Base-by-base conservation (phyloP, 441 rosid genomes). In the Aleurites moluccanus region DNA sequence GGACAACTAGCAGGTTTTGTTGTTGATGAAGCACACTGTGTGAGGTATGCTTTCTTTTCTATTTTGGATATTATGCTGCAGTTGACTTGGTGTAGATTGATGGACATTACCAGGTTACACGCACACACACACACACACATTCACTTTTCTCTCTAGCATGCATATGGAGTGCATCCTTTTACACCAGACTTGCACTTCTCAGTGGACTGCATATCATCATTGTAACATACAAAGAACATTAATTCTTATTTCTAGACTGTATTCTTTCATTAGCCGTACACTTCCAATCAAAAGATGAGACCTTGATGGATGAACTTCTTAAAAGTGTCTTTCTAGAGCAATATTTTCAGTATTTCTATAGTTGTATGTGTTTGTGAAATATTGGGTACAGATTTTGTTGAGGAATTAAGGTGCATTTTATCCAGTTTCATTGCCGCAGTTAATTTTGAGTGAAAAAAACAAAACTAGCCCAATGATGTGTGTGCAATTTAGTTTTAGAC, bases 11-110 rank as follows among this genome's bases (percentile, higher is more conserved):
- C 92, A 33, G 97, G 98, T 80, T 91, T 93, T 86, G 88, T 90
- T 75, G 92, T 92, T 80, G 99, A 92, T 81, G 99, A 96, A 86
- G 94, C 96, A 70, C 99, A 96, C 64, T 88, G 98, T 80, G 97
- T 96, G 75, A 96, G 98, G 98, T 93, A 82, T 56, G 75, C 30
- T 50, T 55, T 42, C 53, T 6, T 53, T 70, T 38, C 6, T 35
- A 38, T 38, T 38, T 38, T 38, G 55, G 21, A 35, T 69, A 44
- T 33, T 65, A 44, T 65, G 13, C 2, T 77, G 57, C 16, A 11
- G 11, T 72, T 64, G 49, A 27, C 70, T 66, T 59, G 57, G 50
- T 50, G n/a, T 49, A 10, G 50, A 68, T 27, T 20, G 55, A 27
- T 18, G 57, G 52, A 10, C 18, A 16, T 18, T 16, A 47, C 38